Evolutionary conservation across 2,329 filamentous ascomycete species (phyloP).

Genomic region (Celoporthe dispersa): DNA sequence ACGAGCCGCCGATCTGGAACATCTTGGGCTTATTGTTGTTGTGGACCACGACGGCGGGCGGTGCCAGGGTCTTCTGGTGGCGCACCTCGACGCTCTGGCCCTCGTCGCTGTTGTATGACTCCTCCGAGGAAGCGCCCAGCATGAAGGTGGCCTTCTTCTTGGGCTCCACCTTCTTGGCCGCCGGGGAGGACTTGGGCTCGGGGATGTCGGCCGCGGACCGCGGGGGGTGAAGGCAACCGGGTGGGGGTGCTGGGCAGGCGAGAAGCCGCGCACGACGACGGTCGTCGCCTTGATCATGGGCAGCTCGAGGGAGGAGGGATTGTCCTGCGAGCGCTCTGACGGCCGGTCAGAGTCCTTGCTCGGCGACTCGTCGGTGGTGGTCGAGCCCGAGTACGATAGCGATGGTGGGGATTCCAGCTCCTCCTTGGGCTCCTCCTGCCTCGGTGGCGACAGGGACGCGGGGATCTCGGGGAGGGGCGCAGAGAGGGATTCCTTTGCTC

Average conservation of each 20-base stretch:
- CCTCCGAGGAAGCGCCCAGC: slow-evolving; percentile 79
- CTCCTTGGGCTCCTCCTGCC: slow-evolving; percentile 46
- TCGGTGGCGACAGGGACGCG: slow-evolving; percentile 44
- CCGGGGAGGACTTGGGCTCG: slow-evolving; percentile 60
- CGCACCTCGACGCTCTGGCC: slow-evolving; percentile 52
- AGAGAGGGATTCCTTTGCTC: slow-evolving; percentile 74
- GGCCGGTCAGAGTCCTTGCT: slow-evolving; percentile 68
- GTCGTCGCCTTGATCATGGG: slow-evolving; percentile 54
- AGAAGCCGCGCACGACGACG: slow-evolving; percentile 85
- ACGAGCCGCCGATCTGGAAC: slow-evolving; percentile 62
- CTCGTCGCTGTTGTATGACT: slow-evolving; percentile 69
- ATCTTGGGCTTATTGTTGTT: slow-evolving; percentile 47
- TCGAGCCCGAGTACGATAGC: slow-evolving; percentile 49
- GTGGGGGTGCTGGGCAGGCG: slow-evolving; percentile 69
- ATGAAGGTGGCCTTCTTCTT: slow-evolving; percentile 70
- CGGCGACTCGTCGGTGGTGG: slow-evolving; percentile 49
- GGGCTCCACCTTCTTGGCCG: slow-evolving; percentile 69
- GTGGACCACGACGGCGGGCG: slow-evolving; percentile 39
- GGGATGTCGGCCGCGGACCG: slow-evolving; percentile 59
- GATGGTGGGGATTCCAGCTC: slow-evolving; percentile 36
- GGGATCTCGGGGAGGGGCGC: slow-evolving; percentile 54
- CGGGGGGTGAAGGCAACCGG: slow-evolving; percentile 50
- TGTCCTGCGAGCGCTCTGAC: slow-evolving; percentile 42
- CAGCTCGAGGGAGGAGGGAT: slow-evolving; percentile 49
- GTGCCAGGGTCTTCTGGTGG: slow-evolving; percentile 34